Conservation (phyloP, 2,329 filamentous ascomycete species). For the Cladosporium cucumerinum region DNA sequence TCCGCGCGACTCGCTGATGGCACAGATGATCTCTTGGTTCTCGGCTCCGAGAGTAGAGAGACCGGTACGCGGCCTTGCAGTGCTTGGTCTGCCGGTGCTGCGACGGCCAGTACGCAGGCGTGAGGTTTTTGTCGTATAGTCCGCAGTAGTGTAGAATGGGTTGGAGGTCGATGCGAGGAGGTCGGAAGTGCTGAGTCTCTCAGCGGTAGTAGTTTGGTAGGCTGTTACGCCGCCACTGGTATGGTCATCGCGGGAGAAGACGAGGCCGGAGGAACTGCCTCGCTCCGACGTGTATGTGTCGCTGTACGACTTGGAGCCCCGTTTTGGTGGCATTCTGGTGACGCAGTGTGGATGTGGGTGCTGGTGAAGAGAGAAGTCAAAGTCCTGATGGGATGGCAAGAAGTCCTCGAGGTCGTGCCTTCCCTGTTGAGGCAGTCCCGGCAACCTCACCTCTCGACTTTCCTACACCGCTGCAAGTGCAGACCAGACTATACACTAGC, state of each 20-base stretch:
- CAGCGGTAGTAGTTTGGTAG: not conserved
- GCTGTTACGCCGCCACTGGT: not conserved
- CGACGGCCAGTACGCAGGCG: constrained; percentile 24
- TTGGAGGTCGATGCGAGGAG: not conserved
- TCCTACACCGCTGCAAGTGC: not conserved
- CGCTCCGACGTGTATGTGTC: not conserved
- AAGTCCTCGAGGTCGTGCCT: not conserved
- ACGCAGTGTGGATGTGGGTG: not conserved
- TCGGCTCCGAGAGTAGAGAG: constrained; percentile 57
- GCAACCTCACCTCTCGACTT: not conserved
- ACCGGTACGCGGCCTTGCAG: constrained; percentile 51
- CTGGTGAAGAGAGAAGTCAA: not conserved
- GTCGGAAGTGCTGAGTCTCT: not conserved
- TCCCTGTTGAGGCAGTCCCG: not conserved
- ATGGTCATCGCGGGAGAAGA: not conserved
- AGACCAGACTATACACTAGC: not conserved
- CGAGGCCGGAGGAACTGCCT: not conserved
- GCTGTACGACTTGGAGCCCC: not conserved
- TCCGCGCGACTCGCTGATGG: constrained; percentile 81
- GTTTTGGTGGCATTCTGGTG: not conserved
- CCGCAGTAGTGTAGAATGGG: constrained; percentile 1
- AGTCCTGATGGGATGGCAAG: not conserved
- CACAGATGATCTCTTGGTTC: constrained; percentile 76
- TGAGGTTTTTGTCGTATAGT: constrained; percentile 20
- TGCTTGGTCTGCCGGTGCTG: constrained; percentile 32